Base-by-base conservation (phyloP, 768 basidiomycete species). In the Boletus sp. region DNA sequence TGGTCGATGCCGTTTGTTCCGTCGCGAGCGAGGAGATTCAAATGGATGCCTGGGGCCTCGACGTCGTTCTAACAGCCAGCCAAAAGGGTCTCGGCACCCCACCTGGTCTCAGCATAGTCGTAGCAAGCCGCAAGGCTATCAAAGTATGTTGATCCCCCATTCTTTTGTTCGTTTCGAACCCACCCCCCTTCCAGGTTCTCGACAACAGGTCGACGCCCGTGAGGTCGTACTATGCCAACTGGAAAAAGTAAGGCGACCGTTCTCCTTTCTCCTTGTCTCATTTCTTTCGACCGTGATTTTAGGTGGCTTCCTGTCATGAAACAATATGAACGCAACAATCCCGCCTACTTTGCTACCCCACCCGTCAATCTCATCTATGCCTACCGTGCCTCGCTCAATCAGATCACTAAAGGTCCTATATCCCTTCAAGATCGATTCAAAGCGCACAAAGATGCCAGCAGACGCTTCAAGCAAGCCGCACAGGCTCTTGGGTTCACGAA, bases 261-360 rank as follows among this genome's bases (percentile, higher is more conserved):
- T 37, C 19, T 35, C n/a, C 9, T 5, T 39, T 29, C 11, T 13
- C 32, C 21, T 30, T 30, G n/a, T 53, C 47, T 47, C 39, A 40
- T 39, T 11, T 27, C 44, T 45, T 39, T 51, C 34, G 15, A 51
- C 43, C 32, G 30, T 55, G 37, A 21, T 25, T 15, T 13, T 51
- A 90, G 88, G 63, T 93, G 91, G 91, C 76, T 95, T 42, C 93
- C 93, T 1, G 85, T 97, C 68, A 98, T 98, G 95, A 82, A 86
- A 63, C 85, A 88, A 3, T 99, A 98, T 70, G 94, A 98, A 74
- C 72, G 74, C 54, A 90, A 90, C 55, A 74, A 73, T 11, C 79
- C 92, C 0, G 86, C 87, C 19, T 98, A 98, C 77, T 98, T 98
- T 71, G 96, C 95, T 8, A 98, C 94, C 1, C 91, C 93, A 2